phyloP scores from a whole-genome alignment of 2,329 filamentous ascomycete genomes.

The Teratosphaeria viscida region DNA sequence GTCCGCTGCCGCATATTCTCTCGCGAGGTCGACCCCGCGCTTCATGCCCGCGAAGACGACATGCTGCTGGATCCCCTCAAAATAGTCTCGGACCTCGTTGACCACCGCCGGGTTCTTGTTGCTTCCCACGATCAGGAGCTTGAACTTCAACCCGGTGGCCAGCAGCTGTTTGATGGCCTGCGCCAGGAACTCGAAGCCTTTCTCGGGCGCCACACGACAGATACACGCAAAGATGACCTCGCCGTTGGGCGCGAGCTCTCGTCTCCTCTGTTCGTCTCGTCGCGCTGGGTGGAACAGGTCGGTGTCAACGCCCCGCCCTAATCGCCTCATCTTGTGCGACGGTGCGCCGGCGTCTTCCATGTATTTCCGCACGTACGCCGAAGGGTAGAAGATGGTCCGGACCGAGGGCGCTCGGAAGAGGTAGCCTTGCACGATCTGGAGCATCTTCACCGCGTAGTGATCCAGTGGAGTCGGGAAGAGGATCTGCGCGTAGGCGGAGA shows the following conservation, averaged over 20 bases:
- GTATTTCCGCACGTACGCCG: constrained; percentile 51
- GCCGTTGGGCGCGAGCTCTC: constrained; percentile 46
- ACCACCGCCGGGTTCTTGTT: constrained; percentile 56
- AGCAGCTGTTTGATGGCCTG: constrained; percentile 46
- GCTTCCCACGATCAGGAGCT: constrained; percentile 56
- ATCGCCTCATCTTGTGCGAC: constrained; percentile 45
- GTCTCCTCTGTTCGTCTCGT: constrained; percentile 33
- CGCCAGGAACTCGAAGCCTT: constrained; percentile 59
- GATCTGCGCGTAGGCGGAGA: constrained; percentile 58
- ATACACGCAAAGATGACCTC: constrained; percentile 58
- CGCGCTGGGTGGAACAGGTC: constrained; percentile 48
- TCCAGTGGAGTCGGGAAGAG: constrained; percentile 56
- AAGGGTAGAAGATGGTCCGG: constrained; percentile 60
- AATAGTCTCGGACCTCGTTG: constrained; percentile 50
- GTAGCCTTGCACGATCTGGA: constrained; percentile 54
- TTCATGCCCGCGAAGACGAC: constrained; percentile 59
- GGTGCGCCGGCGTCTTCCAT: constrained; percentile 49
- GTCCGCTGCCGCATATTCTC: constrained; percentile 57
- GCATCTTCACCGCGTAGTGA: constrained; percentile 50
- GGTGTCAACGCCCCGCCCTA: constrained; percentile 57
- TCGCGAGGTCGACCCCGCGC: constrained; percentile 50
- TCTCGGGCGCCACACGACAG: constrained; percentile 57
- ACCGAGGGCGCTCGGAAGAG: constrained; percentile 53
- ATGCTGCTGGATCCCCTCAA: constrained; percentile 43
- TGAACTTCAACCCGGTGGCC: constrained; percentile 47